Evolutionary conservation across 306 rosid species (phyloP).

Genomic region (Gillenia trifoliata): DNA sequence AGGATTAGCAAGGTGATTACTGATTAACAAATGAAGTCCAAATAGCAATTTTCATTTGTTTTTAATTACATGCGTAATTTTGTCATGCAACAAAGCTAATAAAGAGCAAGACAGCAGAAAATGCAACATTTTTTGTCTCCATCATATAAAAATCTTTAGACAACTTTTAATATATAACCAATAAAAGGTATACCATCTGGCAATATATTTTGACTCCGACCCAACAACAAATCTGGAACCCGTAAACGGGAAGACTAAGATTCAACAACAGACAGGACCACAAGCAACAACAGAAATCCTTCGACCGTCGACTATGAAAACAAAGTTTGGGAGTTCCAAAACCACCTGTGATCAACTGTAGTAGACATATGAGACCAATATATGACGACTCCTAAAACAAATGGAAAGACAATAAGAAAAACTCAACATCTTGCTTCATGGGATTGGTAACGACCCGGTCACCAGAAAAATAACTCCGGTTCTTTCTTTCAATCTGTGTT

Average conservation of each 20-base stretch:
- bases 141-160: conserved; percentile 7
- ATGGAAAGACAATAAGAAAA: neutral
- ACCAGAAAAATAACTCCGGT: conserved; percentile 21
- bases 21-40: too few relatives aligned
- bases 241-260: neutral
- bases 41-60: too few relatives aligned
- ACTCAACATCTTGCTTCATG: conserved; percentile 27
- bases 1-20: too few relatives aligned
- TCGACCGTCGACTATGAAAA: conserved; percentile 19
- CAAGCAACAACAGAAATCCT: conserved; percentile 22
- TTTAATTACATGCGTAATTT: too few relatives aligned
- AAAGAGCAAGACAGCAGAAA: too few relatives aligned
- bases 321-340: conserved; percentile 41
- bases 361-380: conserved; percentile 14
- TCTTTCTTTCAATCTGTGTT: conserved; percentile 16
- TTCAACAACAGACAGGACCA: conserved; percentile 13
- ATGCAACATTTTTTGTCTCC: too few relatives aligned
- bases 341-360: conserved; percentile 15
- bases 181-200: conserved; percentile 13
- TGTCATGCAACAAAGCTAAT: too few relatives aligned
- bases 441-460: conserved; percentile 14
- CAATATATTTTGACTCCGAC: neutral
- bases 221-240: neutral
- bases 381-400: conserved; percentile 16
- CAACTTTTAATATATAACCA: conserved; percentile 15